Percentiles rank a stretch among this genome's conserved stretches.
These are phyloP conservation scores for Lasiosphaeriaceae sp. DNA, from an alignment of 495 filamentous ascomycete species.

Conservation along the genomic window DNA sequence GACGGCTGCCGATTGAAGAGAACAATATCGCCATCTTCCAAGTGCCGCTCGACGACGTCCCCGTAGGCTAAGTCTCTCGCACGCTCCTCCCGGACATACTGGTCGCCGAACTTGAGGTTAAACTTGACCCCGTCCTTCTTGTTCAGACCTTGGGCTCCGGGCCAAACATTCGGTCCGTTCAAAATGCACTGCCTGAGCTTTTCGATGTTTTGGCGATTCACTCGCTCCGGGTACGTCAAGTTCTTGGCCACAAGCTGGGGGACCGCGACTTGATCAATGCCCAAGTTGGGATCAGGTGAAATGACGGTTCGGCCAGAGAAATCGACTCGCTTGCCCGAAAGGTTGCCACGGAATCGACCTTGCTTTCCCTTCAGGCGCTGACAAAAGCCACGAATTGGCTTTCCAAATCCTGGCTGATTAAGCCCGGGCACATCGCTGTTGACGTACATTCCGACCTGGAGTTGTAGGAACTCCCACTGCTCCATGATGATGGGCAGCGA, in stretches of 20 bases:
- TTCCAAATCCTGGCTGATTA: constrained; percentile 67
- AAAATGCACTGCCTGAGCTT: constrained; percentile 69
- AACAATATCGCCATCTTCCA: constrained; percentile 94
- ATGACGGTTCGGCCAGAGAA: constrained; percentile 98
- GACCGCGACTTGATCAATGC: constrained; percentile 90
- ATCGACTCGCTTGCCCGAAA: constrained; percentile 97
- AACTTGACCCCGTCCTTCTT: constrained; percentile 70
- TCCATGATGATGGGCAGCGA: constrained; percentile 90
- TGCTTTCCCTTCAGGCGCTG: constrained; percentile 96
- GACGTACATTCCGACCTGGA: constrained; percentile 94
- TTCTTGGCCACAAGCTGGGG: constrained; percentile 87
- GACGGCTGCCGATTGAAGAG: constrained; percentile 98
- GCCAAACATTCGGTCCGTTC: constrained; percentile 73
- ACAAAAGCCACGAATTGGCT: constrained; percentile 85
- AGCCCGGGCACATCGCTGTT: constrained; percentile 95
- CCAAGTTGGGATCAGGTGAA: constrained; percentile 90
- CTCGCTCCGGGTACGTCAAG: constrained; percentile 89
- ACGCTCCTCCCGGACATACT: constrained; percentile 45
- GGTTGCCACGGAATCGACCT: constrained; percentile 91
- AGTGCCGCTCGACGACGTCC: constrained; percentile 88
- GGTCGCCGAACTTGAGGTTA: constrained; percentile 68
- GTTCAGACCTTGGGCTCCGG: constrained; percentile 78
- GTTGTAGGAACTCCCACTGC: constrained; percentile 94
- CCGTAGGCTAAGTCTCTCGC: constrained; percentile 73
- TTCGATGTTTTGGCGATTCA: constrained; percentile 74